Conservation (phyloP, 2,329 filamentous ascomycete species). For the Cadophora malorum region DNA sequence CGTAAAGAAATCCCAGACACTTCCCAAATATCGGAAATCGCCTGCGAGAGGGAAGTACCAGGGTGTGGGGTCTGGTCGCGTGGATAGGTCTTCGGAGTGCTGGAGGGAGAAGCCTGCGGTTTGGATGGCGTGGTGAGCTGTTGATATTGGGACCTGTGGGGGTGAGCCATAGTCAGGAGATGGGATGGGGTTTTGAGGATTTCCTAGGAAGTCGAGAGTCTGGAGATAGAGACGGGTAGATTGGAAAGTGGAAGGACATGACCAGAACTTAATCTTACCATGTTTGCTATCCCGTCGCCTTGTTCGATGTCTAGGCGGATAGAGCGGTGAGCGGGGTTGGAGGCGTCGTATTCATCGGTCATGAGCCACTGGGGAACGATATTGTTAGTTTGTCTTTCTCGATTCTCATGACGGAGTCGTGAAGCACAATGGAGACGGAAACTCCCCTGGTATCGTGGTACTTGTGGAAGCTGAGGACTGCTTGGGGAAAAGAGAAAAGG, state of each 20-base stretch:
- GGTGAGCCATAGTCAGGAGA: no score
- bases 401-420: not conserved
- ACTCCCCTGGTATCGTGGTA: no score
- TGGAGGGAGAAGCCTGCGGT: slow-evolving; percentile 85
- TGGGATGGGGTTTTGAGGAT: no score
- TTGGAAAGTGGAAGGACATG: no score
- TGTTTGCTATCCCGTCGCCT: slow-evolving; percentile 96
- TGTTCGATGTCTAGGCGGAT: slow-evolving; percentile 95
- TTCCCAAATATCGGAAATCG: slow-evolving; percentile 82
- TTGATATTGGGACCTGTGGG: slow-evolving; percentile 70
- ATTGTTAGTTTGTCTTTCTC: not conserved
- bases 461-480: not conserved
- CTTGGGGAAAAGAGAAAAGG: no score
- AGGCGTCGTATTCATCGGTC: slow-evolving; percentile 93
- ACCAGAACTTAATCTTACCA: no score
- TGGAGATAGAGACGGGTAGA: no score
- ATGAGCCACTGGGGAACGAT: slow-evolving; percentile 74
- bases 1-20: slow-evolving; percentile 79
- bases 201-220: no score
- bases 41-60: slow-evolving; percentile 96
- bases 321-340: slow-evolving; percentile 83
- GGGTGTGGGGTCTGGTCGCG: slow-evolving; percentile 74
- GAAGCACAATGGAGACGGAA: not conserved
- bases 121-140: slow-evolving; percentile 83
- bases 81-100: slow-evolving; percentile 85